phyloP scores from a whole-genome alignment of 164 flowering plant species.

The Stephania yunnanensis region DNA sequence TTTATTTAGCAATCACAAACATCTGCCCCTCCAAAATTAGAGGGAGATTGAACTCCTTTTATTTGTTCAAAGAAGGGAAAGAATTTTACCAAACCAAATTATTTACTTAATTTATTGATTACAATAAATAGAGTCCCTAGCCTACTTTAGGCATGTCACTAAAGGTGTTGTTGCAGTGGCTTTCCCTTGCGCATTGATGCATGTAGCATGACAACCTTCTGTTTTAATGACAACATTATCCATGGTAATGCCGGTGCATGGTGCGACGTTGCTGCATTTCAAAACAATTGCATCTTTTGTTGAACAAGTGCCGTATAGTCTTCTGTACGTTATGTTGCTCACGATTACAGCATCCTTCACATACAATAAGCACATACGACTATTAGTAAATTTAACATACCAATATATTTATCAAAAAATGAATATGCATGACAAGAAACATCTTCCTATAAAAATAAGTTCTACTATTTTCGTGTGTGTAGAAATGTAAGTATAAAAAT shows the following conservation, averaged over 20 bases:
- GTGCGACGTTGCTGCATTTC: neutral
- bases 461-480: neutral
- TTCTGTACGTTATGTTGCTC: neutral
- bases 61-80: too few species aligned
- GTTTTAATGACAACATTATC: too few species aligned
- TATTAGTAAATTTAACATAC: neutral
- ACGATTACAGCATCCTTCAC: neutral
- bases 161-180: neutral
- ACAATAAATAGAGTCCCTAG: too few species aligned
- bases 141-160: neutral
- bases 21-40: too few species aligned
- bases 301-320: neutral
- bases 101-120: too few species aligned
- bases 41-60: too few species aligned
- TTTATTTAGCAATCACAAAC: too few species aligned
- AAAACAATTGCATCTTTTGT: neutral
- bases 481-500: too few species aligned
- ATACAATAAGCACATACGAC: neutral
- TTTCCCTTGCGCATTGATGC: neutral
- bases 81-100: too few species aligned
- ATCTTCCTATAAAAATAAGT: neutral
- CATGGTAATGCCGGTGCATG: neutral
- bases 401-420: neutral
- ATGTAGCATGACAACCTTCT: neutral
- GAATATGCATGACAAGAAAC: neutral